phyloP scores from a whole-genome alignment of 2,329 filamentous ascomycete genomes.

The Cordyceps tenuipes region DNA sequence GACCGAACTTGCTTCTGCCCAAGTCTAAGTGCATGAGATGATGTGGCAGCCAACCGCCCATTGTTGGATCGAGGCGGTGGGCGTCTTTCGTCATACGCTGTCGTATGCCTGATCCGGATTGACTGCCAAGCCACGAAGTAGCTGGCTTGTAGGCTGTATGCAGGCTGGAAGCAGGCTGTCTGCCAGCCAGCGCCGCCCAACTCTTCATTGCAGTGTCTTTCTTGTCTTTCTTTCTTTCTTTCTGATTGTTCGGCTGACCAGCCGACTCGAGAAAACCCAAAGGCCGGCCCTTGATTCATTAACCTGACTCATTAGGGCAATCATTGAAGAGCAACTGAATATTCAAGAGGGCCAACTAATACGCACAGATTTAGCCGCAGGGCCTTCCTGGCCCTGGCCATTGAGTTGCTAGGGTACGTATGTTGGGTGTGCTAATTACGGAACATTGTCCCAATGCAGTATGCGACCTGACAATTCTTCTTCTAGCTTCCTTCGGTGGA shows the following conservation, averaged over 20 bases:
- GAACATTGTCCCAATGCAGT: conserved; percentile 11
- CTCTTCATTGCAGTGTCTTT: background rate
- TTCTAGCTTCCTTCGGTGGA: background rate
- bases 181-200: background rate
- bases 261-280: background rate
- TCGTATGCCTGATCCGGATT: conserved; percentile 1
- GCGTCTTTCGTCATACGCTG: background rate
- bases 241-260: background rate
- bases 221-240: background rate
- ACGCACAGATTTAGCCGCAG: background rate
- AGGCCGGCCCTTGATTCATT: background rate
- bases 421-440: conserved; percentile 5
- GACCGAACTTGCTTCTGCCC: too few relatives aligned
- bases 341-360: background rate
- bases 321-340: background rate
- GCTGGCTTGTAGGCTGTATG: background rate
- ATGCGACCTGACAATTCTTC: background rate
- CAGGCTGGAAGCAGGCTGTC: background rate
- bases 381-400: background rate
- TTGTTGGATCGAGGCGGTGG: background rate
- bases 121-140: background rate
- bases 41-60: background rate
- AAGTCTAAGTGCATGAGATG: background rate
- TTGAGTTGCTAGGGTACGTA: background rate
- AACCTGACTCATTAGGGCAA: conserved; percentile 1